Evolutionary conservation across 129 eudicot species (phyloP).

Genomic region (Gnaphalium uliginosum): DNA sequence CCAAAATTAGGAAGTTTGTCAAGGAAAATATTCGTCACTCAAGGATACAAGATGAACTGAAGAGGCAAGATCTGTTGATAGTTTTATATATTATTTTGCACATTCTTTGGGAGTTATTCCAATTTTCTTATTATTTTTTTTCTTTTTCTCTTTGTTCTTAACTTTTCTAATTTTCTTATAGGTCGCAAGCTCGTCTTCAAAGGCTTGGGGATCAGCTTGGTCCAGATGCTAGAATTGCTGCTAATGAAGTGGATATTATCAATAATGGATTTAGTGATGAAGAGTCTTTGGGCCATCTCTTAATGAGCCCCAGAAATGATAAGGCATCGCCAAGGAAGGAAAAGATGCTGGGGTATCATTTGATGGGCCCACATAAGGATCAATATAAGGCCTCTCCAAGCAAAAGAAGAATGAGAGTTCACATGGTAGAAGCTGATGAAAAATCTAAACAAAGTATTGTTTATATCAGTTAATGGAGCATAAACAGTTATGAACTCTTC

Average conservation of each 20-base stretch:
- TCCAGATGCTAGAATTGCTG: slow-evolving; percentile 53
- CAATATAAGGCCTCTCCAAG: slow-evolving; percentile 46
- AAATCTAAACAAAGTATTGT: slow-evolving; percentile 58
- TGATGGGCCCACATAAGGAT: slow-evolving; percentile 28
- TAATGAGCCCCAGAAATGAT: slow-evolving; percentile 33
- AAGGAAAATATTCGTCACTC: slow-evolving; percentile 67
- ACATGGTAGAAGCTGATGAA: slow-evolving; percentile 42
- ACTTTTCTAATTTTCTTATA: slow-evolving; percentile 15
- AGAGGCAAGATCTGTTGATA: slow-evolving; percentile 49
- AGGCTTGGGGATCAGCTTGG: slow-evolving; percentile 75
- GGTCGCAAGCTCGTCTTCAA: slow-evolving; percentile 72
- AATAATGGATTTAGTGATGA: slow-evolving; percentile 48
- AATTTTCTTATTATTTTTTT: neutral
- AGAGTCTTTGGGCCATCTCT: slow-evolving; percentile 35
- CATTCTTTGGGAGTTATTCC: slow-evolving; percentile 3
- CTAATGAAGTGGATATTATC: slow-evolving; percentile 52
- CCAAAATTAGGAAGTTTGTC: slow-evolving; percentile 64
- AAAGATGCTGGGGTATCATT: slow-evolving; percentile 33
- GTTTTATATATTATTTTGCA: slow-evolving; percentile 14
- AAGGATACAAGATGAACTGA: slow-evolving; percentile 78
- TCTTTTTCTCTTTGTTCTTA: slow-evolving; percentile 8
- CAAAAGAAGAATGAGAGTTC: slow-evolving; percentile 48
- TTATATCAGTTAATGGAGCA: slow-evolving; percentile 22
- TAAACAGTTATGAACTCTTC: neutral
- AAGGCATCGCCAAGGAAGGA: slow-evolving; percentile 30